Percentiles rank a stretch among this genome's conserved stretches.
Evolutionary conservation across 179 eudicot species (phyloP).

Genomic region (Corrigiola litoralis): DNA sequence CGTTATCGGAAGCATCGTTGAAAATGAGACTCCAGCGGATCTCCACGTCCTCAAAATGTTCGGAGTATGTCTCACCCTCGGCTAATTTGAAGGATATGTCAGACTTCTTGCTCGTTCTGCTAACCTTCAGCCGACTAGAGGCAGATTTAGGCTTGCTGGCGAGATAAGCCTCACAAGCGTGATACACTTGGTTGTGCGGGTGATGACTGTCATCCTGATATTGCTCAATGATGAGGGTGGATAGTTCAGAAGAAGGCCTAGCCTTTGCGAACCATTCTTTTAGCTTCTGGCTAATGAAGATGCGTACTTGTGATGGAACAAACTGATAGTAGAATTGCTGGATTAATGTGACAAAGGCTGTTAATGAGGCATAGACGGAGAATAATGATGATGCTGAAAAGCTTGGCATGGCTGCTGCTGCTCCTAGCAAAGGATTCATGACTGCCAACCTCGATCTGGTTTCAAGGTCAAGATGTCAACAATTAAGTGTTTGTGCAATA

Average conservation of each 20-base stretch:
- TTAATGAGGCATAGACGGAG: slow-evolving; percentile 47
- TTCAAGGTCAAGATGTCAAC: no score
- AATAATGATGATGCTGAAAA: slow-evolving; percentile 44
- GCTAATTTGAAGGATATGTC: slow-evolving; percentile 30
- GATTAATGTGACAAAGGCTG: slow-evolving; percentile 43
- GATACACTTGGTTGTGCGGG: slow-evolving; percentile 35
- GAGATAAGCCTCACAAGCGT: slow-evolving; percentile 43
- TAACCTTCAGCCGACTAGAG: slow-evolving; percentile 36
- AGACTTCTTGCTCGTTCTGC: slow-evolving; percentile 28
- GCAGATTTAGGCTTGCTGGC: slow-evolving; percentile 33
- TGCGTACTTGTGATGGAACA: slow-evolving; percentile 34
- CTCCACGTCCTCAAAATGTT: slow-evolving; percentile 32
- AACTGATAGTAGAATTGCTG: slow-evolving; percentile 44
- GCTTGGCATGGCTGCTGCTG: slow-evolving; percentile 1
- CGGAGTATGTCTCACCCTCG: slow-evolving; percentile 33
- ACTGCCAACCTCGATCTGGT: neutral
- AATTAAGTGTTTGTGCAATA: neutral
- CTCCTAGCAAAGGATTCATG: slow-evolving; percentile 21
- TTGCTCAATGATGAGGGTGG: slow-evolving; percentile 48
- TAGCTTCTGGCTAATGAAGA: slow-evolving; percentile 19
- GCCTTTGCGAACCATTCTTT: slow-evolving; percentile 24
- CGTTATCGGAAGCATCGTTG: neutral
- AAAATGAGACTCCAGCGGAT: slow-evolving; percentile 40
- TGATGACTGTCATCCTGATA: slow-evolving; percentile 34
- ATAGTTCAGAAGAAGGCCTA: slow-evolving; percentile 9